These are phyloP conservation scores for Lathyrus tuberosus DNA, from an alignment of 306 rosid species.

Conservation along the genomic window DNA sequence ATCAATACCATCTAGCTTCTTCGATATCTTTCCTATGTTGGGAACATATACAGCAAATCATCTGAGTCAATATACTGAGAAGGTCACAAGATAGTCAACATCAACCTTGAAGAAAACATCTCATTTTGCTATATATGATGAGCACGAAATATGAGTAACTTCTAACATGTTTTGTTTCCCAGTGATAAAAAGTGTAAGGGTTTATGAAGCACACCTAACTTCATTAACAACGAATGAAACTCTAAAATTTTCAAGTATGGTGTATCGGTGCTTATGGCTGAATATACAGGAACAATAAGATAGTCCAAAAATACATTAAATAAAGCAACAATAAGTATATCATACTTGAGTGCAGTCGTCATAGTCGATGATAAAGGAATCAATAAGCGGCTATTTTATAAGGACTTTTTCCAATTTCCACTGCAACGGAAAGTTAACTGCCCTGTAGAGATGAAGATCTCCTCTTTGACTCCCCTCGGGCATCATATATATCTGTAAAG, in stretches of 20 bases:
- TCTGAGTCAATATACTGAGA: conserved; percentile 1
- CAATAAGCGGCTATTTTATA: no score
- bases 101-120: conserved; percentile 24
- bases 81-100: background rate
- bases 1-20: conserved; percentile 24
- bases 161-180: conserved; percentile 17
- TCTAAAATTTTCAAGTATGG: conserved; percentile 14
- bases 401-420: no score
- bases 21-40: conserved; percentile 30
- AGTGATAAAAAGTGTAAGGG: conserved; percentile 13
- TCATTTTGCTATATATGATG: background rate
- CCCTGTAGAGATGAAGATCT: no score
- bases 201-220: conserved; percentile 21
- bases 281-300: conserved; percentile 14
- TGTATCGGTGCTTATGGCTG: conserved; percentile 26
- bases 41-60: conserved; percentile 6
- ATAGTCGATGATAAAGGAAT: no score
- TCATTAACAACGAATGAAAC: conserved; percentile 22
- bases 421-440: no score
- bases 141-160: conserved; percentile 25
- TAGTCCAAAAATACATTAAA: no score
- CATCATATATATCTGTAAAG: no score
- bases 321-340: no score
- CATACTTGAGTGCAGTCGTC: no score
- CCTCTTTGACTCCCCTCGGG: no score